These are phyloP conservation scores for Alisma plantagoaquatica DNA, from an alignment of 106 monocot species.

Conservation along the genomic window DNA sequence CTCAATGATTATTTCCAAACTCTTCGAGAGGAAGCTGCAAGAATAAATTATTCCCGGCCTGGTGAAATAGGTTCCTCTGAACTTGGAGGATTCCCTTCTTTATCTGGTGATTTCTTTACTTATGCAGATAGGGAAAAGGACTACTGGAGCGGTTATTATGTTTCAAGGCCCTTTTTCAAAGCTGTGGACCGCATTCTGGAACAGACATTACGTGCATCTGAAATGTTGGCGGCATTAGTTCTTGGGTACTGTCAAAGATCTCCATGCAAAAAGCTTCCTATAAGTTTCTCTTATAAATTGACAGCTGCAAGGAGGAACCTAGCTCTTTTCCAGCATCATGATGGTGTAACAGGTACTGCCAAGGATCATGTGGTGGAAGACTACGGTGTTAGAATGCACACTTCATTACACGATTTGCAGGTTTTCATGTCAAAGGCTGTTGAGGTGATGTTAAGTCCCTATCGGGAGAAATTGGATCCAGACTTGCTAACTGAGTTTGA, in stretches of 20 bases:
- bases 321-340: constrained; percentile 98
- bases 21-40: constrained; percentile 73
- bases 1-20: constrained; percentile 87
- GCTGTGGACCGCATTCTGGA: constrained; percentile 90
- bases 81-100: constrained; percentile 80
- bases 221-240: constrained; percentile 77
- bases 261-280: constrained; percentile 58
- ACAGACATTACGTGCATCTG: constrained; percentile 87
- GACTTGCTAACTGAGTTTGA: constrained; percentile 43
- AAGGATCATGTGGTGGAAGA: constrained; percentile 89
- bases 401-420: constrained; percentile 78
- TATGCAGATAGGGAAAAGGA: constrained; percentile 94
- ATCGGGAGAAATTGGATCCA: constrained; percentile 63
- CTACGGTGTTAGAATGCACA: constrained; percentile 85
- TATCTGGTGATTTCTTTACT: constrained; percentile 97
- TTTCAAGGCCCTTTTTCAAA: constrained; percentile 96
- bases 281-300: constrained; percentile 77
- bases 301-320: constrained; percentile 93
- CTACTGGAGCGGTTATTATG: constrained; percentile 98
- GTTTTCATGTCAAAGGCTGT: constrained; percentile 79
- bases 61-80: constrained; percentile 81
- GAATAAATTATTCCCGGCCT: constrained; percentile 68
- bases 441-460: constrained; percentile 56
- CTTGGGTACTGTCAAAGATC: constrained; percentile 71
- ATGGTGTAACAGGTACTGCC: constrained; percentile 95